Base-by-base conservation (phyloP, 2,329 filamentous ascomycete genomes). In the Emmonsiellopsis sp. region DNA sequence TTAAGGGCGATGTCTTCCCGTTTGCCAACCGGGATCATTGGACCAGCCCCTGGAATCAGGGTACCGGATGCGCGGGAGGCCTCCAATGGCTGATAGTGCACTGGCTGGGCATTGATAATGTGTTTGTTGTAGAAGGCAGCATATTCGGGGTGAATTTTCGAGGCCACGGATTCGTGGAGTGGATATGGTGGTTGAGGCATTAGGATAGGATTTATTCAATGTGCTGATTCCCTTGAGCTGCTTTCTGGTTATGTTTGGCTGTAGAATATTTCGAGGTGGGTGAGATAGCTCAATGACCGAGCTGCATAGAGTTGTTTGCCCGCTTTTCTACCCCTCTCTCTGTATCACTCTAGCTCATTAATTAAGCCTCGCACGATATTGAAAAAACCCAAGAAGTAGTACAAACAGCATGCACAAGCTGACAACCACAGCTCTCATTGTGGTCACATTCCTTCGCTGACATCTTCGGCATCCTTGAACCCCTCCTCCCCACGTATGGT, bases 21-120 rank as follows among this genome's bases (percentile, higher is more conserved):
- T 54, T 72, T 75, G 47, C 72, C 74, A 8, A 81, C 77, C 0
- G 73, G 66, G 1, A 78, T 64, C 38, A 74, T 65, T 0, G 76
- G 74, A 0, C 79, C 78, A 7, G 72, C 74, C 11, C 78, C 77
- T 5, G 77, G 76, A 37, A 81, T 78, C 11, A 80, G 64, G n/a
- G 73, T 70, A 7, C 77, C 78, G 51, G 74, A 74, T 16, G 72
- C 69, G 15, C 79, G 70, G 0, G 79, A 81, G 0, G 72, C 76
- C 20, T 70, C 70, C 8, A 82, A 68, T 1, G 79, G 76, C 54
- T 80, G 79, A 11, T 75, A 68, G 60, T 82, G 79, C 2, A 80
- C 78, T 60, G 79, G 78, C 57, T 77, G 76, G 51, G 73, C 70
- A 63, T 78, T 69, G 57, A 76, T 65, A 45, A 80, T 67, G 62